Base-by-base conservation (phyloP, 2,329 filamentous ascomycete genomes). In the Kalmusia sp. region DNA sequence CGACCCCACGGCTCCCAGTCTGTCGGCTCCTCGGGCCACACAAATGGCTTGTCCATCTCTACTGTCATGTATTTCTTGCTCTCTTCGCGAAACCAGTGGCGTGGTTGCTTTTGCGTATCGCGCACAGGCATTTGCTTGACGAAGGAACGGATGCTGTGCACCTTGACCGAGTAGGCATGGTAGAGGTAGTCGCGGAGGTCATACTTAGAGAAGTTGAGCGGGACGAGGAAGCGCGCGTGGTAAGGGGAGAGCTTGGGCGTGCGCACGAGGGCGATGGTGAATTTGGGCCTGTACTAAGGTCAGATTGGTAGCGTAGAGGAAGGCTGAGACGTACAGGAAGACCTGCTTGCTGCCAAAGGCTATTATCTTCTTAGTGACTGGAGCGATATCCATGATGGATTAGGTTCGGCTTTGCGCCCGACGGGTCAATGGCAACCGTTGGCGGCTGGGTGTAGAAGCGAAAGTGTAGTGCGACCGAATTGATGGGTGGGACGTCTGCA, bases 101-200 rank as follows among this genome's bases (percentile, higher is more conserved):
- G 67, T 76, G 80, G 67, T 54, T 73, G 70, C 70, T 70, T 73
- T 73, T 63, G 75, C 56, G 80, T 78, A 60, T 84, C 84, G 52
- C 83, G 83, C 30, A 88, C 74, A 40, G 83, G 84, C 72, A 86
- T 82, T 76, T 88, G 85, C 66, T 90, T 87, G 69, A 98, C 85
- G 70, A 86, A 93, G 48, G 90, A 92, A 57, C 93, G 90, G 57
- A 98, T 87, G 61, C 82, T 71, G 62, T 65, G 82, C 47, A 85
- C 79, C 59, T 87, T 83, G 57, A 98, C 87, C 55, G 84, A 82
- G 82, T 99, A 99, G 37, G 85, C 84, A 75, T 96, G 87, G 79
- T 86, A 90, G 57, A 99, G 88, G 80, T 98, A 99, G 80, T 97
- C 93, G 75, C 92, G 91, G 35, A 99, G 80, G 75, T 99, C 95